A percentile compares a stretch with the other conserved stretches of the same genome.
phyloP scores from a whole-genome alignment of 164 flowering plant genomes.

The Umbilicus rupestris region DNA sequence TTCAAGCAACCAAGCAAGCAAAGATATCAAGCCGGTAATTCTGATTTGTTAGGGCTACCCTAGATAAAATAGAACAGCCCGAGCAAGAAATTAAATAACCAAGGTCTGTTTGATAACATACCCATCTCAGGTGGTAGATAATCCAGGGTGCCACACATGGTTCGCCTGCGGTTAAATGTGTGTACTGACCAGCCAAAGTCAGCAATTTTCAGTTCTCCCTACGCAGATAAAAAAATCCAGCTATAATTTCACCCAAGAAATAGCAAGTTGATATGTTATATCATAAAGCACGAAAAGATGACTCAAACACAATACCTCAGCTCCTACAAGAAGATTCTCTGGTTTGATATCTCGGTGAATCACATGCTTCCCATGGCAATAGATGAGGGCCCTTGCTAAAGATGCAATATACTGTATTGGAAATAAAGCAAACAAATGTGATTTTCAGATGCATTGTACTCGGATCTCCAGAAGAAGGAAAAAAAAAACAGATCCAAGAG shows the following conservation, averaged over 20 bases:
- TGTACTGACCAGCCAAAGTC: conserved; percentile 99
- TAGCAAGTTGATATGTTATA: neutral
- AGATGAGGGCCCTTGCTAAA: conserved; percentile 80
- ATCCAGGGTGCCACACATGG: conserved; percentile 98
- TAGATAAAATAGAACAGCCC: neutral
- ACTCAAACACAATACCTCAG: conserved; percentile 38
- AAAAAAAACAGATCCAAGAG: neutral
- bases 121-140: conserved; percentile 99
- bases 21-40: neutral
- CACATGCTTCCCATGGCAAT: conserved; percentile 93
- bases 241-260: neutral
- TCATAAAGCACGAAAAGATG: neutral
- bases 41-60: neutral
- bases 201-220: conserved; percentile 96
- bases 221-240: neutral
- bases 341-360: conserved; percentile 97
- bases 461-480: neutral
- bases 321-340: conserved; percentile 84
- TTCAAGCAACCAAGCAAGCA: conserved; percentile 9
- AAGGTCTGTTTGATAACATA: conserved; percentile 21
- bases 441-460: neutral
- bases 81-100: neutral
- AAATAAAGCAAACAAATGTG: conserved; percentile 1
- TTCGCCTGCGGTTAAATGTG: conserved; percentile 82
- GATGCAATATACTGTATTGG: conserved; percentile 75